phyloP scores from a whole-genome alignment of 129 eudicot species.

The Chrysanthemum makinoi region DNA sequence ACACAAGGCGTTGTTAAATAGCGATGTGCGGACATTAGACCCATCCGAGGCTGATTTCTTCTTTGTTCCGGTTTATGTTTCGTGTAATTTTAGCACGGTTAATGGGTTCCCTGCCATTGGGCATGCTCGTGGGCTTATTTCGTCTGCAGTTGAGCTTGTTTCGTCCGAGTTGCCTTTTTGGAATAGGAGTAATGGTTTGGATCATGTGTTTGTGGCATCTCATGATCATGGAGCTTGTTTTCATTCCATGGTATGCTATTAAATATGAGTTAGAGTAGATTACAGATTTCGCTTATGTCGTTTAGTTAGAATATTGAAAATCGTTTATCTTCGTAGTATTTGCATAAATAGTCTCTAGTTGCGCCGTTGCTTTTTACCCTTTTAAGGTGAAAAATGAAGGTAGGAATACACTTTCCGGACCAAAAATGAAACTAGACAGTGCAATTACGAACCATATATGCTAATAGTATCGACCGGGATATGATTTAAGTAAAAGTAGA shows the following conservation, averaged over 20 bases:
- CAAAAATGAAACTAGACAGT: too few relatives aligned
- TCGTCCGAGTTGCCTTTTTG: slow-evolving; percentile 65
- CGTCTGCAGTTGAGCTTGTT: slow-evolving; percentile 53
- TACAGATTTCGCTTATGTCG: too few relatives aligned
- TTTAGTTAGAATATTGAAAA: too few relatives aligned
- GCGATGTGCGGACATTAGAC: slow-evolving; percentile 58
- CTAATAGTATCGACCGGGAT: too few relatives aligned
- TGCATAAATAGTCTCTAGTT: too few relatives aligned
- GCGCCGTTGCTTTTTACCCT: too few relatives aligned
- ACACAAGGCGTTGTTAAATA: slow-evolving; percentile 56
- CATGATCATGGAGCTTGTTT: slow-evolving; percentile 94
- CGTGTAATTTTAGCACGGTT: slow-evolving; percentile 76
- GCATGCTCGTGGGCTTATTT: slow-evolving; percentile 62
- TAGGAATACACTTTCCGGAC: too few relatives aligned
- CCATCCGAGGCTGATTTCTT: slow-evolving; percentile 78
- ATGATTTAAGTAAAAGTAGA: too few relatives aligned
- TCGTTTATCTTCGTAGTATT: too few relatives aligned
- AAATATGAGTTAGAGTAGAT: too few relatives aligned
- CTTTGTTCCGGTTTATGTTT: slow-evolving; percentile 87
- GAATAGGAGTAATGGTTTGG: slow-evolving; percentile 77
- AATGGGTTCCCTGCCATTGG: slow-evolving; percentile 87
- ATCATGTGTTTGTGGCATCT: slow-evolving; percentile 87
- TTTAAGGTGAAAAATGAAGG: too few relatives aligned
- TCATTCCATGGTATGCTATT: slow-evolving; percentile 65
- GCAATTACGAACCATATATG: too few relatives aligned